These are phyloP conservation scores for Agaricus subrufescens DNA, from an alignment of 768 basidiomycete genomes.

Conservation along the genomic window DNA sequence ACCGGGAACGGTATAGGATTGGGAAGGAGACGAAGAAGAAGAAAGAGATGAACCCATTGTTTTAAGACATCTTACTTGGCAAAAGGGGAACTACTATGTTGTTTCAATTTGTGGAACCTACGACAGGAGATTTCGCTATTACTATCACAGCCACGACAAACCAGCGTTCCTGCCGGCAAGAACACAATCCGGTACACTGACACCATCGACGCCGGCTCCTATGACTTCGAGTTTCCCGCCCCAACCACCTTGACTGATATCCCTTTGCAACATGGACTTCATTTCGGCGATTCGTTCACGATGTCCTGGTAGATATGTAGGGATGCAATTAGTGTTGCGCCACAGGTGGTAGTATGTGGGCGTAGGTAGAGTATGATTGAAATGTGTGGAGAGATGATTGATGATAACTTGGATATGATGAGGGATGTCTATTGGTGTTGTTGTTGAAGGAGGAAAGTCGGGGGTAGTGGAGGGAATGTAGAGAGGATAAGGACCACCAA, in stretches of 20 bases:
- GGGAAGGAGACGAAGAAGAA: too few species aligned
- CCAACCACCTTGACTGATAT: constrained; percentile 26
- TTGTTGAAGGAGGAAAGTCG: background rate
- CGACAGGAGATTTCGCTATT: background rate
- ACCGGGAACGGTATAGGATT: background rate
- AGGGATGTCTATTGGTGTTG: constrained; percentile 15
- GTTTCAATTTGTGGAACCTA: background rate
- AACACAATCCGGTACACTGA: constrained; percentile 85
- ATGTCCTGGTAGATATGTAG: constrained; percentile 73
- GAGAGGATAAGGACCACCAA: constrained; percentile 70
- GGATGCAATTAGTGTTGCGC: constrained; percentile 68
- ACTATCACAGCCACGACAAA: constrained; percentile 5
- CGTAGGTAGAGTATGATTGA: constrained; percentile 42
- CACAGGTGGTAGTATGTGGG: constrained; percentile 52
- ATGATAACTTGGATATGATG: constrained; percentile 25
- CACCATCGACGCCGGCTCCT: constrained; percentile 85
- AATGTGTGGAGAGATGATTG: constrained; percentile 38
- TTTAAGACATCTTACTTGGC: too few species aligned
- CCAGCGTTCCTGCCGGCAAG: constrained; percentile 61
- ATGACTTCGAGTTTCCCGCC: constrained; percentile 53
- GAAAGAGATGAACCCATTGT: too few species aligned
- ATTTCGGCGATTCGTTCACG: constrained; percentile 62
- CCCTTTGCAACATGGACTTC: constrained; percentile 28
- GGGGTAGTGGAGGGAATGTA: constrained; percentile 9
- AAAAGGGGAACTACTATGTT: background rate